Percentiles rank a stretch among this genome's conserved stretches.
phyloP scores from a whole-genome alignment of 2,329 filamentous ascomycete species.

The Magnaporthiopsis poae region DNA sequence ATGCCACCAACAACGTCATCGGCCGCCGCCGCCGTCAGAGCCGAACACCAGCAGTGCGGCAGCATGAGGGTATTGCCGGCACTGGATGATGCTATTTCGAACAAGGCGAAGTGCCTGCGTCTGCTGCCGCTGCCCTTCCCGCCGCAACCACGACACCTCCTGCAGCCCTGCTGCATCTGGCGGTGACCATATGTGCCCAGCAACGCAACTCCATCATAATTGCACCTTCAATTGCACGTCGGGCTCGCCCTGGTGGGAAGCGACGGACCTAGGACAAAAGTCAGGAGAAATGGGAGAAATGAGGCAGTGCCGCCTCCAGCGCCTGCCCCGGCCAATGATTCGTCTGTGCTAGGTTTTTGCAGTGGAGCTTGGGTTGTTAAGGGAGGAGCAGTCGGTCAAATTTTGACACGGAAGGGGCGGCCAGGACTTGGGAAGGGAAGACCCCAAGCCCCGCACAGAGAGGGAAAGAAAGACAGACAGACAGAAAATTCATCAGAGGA shows the following conservation, averaged over 20 bases:
- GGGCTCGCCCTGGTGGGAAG: too few relatives aligned
- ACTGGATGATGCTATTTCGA: too few relatives aligned
- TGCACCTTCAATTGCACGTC: too few relatives aligned
- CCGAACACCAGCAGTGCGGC: neutral
- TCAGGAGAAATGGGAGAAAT: neutral
- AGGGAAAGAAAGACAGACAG: neutral
- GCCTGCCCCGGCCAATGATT: neutral
- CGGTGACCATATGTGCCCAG: too few relatives aligned
- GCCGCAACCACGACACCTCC: too few relatives aligned
- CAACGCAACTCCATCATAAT: too few relatives aligned
- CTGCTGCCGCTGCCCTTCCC: too few relatives aligned
- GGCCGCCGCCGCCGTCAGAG: neutral
- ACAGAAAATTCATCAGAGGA: neutral
- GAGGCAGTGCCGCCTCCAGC: neutral
- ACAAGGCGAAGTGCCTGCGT: too few relatives aligned
- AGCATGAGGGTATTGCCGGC: too few relatives aligned
- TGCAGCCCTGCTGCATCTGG: too few relatives aligned
- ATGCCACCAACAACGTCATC: constrained; percentile 9
- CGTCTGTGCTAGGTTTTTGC: neutral
- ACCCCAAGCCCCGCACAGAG: too few relatives aligned
- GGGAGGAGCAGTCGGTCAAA: neutral
- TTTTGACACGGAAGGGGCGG: neutral
- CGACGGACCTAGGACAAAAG: too few relatives aligned
- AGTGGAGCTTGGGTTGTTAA: neutral
- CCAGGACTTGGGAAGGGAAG: neutral